Conservation (phyloP, 176 grass and related monocot genomes). For the Saccharum spontaneum region DNA sequence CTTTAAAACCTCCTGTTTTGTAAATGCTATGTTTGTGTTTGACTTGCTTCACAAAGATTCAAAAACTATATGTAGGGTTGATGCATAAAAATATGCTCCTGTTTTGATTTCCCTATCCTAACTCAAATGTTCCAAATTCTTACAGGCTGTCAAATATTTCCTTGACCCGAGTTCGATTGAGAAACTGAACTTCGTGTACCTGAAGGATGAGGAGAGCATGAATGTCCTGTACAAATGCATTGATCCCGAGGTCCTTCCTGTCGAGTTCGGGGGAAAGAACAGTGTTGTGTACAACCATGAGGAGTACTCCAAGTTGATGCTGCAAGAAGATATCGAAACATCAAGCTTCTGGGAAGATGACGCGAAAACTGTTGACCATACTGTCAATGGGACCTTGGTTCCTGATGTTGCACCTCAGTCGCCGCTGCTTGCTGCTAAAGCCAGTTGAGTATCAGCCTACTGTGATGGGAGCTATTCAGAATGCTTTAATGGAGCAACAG, state of each 20-base stretch:
- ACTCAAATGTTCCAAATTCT: not conserved
- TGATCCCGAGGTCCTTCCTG: conserved; percentile 59
- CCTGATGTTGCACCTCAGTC: conserved; percentile 20
- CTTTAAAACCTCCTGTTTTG: not conserved
- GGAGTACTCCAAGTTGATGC: conserved; percentile 75
- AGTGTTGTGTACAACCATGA: conserved; percentile 60
- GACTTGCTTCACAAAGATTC: not conserved
- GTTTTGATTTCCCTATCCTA: not conserved
- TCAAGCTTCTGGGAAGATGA: conserved; percentile 57
- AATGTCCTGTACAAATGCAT: conserved; percentile 51
- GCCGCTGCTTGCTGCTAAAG: conserved; percentile 32
- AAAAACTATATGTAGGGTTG: not conserved
- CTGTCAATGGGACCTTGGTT: conserved; percentile 6
- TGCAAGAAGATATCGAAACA: conserved; percentile 57
- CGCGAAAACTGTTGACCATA: conserved; percentile 12
- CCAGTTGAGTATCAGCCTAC: conserved; percentile 25
- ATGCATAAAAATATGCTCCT: not conserved
- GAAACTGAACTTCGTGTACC: conserved; percentile 73
- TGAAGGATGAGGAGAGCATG: conserved; percentile 69
- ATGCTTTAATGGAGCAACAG: not conserved
- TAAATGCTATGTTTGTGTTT: not conserved
- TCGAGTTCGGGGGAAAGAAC: conserved; percentile 72
- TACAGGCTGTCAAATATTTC: conserved; percentile 56
- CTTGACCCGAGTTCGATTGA: conserved; percentile 62
- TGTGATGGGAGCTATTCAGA: not conserved